Evolutionary conservation across 495 filamentous ascomycete genomes (phyloP), one percentile per base, ranked within the genome.

Genomic region (Neurospora sp.): DNA sequence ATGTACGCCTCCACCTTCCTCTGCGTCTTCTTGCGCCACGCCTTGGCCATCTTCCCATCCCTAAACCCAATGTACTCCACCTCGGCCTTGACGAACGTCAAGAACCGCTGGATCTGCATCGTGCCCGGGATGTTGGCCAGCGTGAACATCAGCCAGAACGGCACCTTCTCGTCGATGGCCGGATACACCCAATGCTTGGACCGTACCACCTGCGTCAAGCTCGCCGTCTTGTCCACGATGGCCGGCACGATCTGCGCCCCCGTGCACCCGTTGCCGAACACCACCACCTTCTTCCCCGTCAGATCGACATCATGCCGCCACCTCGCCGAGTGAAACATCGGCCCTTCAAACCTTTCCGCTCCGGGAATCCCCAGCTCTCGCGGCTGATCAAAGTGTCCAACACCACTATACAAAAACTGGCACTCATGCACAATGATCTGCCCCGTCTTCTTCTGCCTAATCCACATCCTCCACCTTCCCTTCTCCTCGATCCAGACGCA

Each of bases 191-290:
- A 76, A 66, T 80, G 76, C 73, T 78, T 73, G 73, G 75, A 70
- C 72, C 83, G 66, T 69, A 80, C 76, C 31, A 79, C 69, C 72
- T 85, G 84, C 20, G 79, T 85, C 7, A 85, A 70, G 37, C 74
- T 72, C 14, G 66, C 70, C 2, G 77, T 79, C 14, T 77, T 31
- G 39, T 73, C 40, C 2, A 77, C 75, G 8, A 85, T 78, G 23
- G 62, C 62, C 6, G 84, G 84, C 39, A 86, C 83, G 12, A 86
- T 79, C 74, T 86, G 84, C 20, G 83, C 79, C 5, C 82, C 84
- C 31, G 78, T 88, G 77, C 89, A 92, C 10, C 90, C 90, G 12
- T 89, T 89, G 5, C 90, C 90, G 70, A 92, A 78, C 31, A 92
- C 82, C 46, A 89, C 82, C 7, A 92, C 85, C 54, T 86, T 78